Evolutionary conservation across 768 basidiomycete species (phyloP), one percentile per base, ranked within the genome.

Genomic region (Floccularia luteovirens): DNA sequence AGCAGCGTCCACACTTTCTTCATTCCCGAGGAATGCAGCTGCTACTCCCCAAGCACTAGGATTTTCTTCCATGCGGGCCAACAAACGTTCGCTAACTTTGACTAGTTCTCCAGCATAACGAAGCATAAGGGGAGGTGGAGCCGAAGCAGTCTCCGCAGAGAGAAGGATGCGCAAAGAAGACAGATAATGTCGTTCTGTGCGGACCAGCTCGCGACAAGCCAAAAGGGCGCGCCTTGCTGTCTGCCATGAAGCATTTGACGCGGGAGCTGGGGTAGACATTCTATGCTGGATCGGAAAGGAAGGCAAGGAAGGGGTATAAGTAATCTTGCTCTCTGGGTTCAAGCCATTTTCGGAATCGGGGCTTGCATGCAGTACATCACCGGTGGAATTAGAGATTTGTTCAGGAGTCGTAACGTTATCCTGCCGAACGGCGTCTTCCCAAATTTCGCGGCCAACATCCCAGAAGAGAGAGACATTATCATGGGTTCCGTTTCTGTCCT

Each of bases 41-140:
- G 77, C 72, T 22, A 83, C 73, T 6, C 82, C 82, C 64, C 69
- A 72, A 2, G 76, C 77, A 31, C 77, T 80, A 11, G 81, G 82
- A 39, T 83, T 79, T 22, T 50, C 50, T 24, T 74, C 66, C 52
- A 80, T 68, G n/a, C 59, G 58, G 14, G 56, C 57, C n/a, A 79
- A 47, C 30, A 82, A 60, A 13, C 56, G 55, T 38, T 73, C 66
- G 21, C 79, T 82, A 14, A 65, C 72, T 13, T 53, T 48, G 24
- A 77, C 61, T 8, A 84, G 67, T 5, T 62, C 66, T 13, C 65
- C 72, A 11, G 77, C 58, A 46, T 82, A 71, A 7, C 64, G 52
- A 16, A 68, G 51, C 64, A 83, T 72, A 11, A 71, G 58, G 13
- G 72, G 57, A 5, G 79, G 72, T 16, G 77, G 73, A 1, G 67